Evolutionary conservation across 768 basidiomycete species (phyloP).

Genomic region (Tulasnella calospora): DNA sequence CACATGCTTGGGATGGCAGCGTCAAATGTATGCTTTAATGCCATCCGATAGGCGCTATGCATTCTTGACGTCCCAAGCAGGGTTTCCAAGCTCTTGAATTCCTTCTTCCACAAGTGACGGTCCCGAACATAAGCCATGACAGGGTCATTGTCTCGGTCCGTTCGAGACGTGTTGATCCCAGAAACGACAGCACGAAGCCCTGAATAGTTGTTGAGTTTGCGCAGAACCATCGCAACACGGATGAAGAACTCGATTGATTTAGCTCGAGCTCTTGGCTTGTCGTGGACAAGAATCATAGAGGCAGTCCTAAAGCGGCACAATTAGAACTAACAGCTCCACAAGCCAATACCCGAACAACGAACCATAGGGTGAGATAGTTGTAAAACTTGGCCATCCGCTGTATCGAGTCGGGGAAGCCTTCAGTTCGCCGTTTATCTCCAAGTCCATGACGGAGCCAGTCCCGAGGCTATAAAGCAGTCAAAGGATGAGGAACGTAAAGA

Average conservation of each 20-base stretch:
- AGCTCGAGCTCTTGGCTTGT: constrained; percentile 35
- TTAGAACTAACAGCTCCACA: neutral
- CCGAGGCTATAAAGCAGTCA: constrained; percentile 55
- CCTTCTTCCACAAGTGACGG: constrained; percentile 65
- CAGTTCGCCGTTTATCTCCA: constrained; percentile 46
- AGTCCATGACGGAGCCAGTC: constrained; percentile 79
- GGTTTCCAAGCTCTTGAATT: constrained; percentile 75
- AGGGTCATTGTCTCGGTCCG: constrained; percentile 70
- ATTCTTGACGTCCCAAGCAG: constrained; percentile 75
- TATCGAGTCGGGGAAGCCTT: constrained; percentile 39
- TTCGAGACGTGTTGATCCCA: constrained; percentile 65
- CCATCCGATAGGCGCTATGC: constrained; percentile 87
- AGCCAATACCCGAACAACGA: constrained; percentile 28
- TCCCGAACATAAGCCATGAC: constrained; percentile 69
- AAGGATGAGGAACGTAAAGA: constrained; percentile 26
- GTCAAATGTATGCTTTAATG: constrained; percentile 77
- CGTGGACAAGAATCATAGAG: constrained; percentile 73
- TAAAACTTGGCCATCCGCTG: constrained; percentile 68
- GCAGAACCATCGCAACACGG: constrained; percentile 72
- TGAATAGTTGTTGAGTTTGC: constrained; percentile 86
- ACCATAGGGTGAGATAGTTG: constrained; percentile 84
- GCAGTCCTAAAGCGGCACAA: constrained; percentile 59
- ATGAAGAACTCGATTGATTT: constrained; percentile 83
- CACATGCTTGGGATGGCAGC: constrained; percentile 73
- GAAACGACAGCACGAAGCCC: constrained; percentile 90